A percentile compares a stretch with the other conserved stretches of the same genome.
Evolutionary conservation across 306 rosid species (phyloP).

Genomic region (Sicyos baderoa): DNA sequence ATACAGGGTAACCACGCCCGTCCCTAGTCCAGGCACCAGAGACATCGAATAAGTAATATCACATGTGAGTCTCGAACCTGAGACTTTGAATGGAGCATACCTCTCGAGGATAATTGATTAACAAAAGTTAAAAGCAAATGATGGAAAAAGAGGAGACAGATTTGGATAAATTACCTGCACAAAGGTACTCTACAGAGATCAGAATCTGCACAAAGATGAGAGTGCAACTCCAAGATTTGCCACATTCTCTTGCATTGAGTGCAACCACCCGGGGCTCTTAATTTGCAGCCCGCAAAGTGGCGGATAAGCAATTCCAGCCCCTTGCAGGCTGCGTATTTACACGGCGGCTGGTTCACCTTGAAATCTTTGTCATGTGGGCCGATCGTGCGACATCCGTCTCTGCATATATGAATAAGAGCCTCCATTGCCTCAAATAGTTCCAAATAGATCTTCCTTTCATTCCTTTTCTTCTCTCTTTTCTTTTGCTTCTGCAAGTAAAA

Average conservation of each 20-base stretch:
- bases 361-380: conserved; percentile 82
- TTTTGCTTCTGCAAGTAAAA: conserved; percentile 40
- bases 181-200: conserved; percentile 61
- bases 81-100: too few relatives aligned
- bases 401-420: conserved; percentile 87
- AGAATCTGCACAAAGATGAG: conserved; percentile 65
- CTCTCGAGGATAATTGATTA: too few relatives aligned
- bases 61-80: too few relatives aligned
- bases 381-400: conserved; percentile 86
- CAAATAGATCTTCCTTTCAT: conserved; percentile 55
- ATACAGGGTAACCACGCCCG: too few relatives aligned
- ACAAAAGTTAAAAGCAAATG: not conserved
- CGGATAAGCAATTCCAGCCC: conserved; percentile 83
- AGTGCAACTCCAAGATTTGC: conserved; percentile 86
- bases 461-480: conserved; percentile 46
- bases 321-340: conserved; percentile 66
- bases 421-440: conserved; percentile 89
- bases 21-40: too few relatives aligned
- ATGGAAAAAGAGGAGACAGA: not conserved
- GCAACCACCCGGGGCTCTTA: conserved; percentile 85
- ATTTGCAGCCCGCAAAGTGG: conserved; percentile 76
- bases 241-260: conserved; percentile 88
- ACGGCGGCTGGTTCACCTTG: conserved; percentile 53
- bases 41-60: too few relatives aligned
- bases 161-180: conserved; percentile 50